Conservation (phyloP, 352 stramenopile genomes). For the Peronospora belbahrii region DNA sequence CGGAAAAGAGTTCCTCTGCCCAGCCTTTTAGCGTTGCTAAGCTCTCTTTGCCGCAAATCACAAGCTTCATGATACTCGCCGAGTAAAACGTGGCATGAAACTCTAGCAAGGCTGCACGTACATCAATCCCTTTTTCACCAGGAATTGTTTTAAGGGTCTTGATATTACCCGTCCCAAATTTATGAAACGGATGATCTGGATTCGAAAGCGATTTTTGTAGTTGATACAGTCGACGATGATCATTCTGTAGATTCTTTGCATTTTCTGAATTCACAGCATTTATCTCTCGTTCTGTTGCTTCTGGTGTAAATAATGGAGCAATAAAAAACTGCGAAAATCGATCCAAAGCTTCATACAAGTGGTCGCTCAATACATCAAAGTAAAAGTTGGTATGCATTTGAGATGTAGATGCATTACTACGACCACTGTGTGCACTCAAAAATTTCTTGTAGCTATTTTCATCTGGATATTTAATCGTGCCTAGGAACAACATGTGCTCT, state of each 20-base stretch:
- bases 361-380: conserved; percentile 88
- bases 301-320: conserved; percentile 88
- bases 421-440: conserved; percentile 89
- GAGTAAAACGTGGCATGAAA: conserved; percentile 90
- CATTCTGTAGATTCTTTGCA: conserved; percentile 93
- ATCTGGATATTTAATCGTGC: conserved; percentile 92
- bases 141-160: conserved; percentile 55
- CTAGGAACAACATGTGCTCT: conserved; percentile 98
- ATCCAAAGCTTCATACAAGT: conserved; percentile 86
- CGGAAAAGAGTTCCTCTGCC: conserved; percentile 66
- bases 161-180: conserved; percentile 89
- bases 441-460: conserved; percentile 93
- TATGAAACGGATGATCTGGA: conserved; percentile 73
- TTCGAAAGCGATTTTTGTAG: conserved; percentile 70
- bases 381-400: conserved; percentile 96
- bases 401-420: conserved; percentile 94
- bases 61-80: conserved; percentile 88
- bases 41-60: conserved; percentile 82
- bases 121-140: conserved; percentile 36
- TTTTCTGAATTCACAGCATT: conserved; percentile 96
- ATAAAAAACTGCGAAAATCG: conserved; percentile 98
- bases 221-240: conserved; percentile 83
- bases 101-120: conserved; percentile 61
- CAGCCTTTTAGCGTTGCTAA: conserved; percentile 76
- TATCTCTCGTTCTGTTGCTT: conserved; percentile 90